Evolutionary conservation across 345 rosid genomes (phyloP), one percentile per base, ranked within the genome.

Genomic region (Rubroshorea leprosula): DNA sequence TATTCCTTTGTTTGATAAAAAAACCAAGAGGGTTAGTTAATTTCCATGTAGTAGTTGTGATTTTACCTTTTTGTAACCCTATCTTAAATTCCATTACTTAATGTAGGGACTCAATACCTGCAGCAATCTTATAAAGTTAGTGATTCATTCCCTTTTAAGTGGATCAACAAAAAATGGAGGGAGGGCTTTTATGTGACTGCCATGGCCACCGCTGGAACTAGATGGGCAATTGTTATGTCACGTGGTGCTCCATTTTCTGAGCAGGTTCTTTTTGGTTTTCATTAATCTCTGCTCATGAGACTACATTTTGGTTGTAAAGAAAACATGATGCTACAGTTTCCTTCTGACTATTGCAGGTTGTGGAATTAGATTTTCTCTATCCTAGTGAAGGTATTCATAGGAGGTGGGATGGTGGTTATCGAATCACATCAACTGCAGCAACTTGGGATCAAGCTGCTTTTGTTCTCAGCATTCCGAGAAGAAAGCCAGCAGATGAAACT

Each of bases 51-150:
- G n/a, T 29, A 4, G 4, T 29, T 29, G 4, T 29, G 4, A 4
- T 27, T 26, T 47, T 18, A 26, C 52, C 53, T 26, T 58, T 13
- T 27, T 20, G 24, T 53, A 25, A 26, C 61, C 21, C 44, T 76
- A 29, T 29, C 35, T 29, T 29, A 29, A 29, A 9, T 29, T 29
- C 35, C 35, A 3, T 29, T 3, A 29, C 35, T 29, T 3, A 29
- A 29, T 29, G 35, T 29, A 89, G 95, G 95, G 29, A 92, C 97
- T 1, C 68, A 68, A 23, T 91, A 81, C 58, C 55, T 75, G 72
- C 98, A 92, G 68, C 97, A 92, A 59, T 92, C 98, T 16, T 92
- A 89, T 69, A 92, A 92, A 83, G 94, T 89, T 14, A 83, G 97
- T 0, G 97, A 89, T 49, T 68, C 87, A 22, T 93, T 93, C 70